Conservation (phyloP, 2,329 filamentous ascomycete genomes). For the Daldinia sp. region DNA sequence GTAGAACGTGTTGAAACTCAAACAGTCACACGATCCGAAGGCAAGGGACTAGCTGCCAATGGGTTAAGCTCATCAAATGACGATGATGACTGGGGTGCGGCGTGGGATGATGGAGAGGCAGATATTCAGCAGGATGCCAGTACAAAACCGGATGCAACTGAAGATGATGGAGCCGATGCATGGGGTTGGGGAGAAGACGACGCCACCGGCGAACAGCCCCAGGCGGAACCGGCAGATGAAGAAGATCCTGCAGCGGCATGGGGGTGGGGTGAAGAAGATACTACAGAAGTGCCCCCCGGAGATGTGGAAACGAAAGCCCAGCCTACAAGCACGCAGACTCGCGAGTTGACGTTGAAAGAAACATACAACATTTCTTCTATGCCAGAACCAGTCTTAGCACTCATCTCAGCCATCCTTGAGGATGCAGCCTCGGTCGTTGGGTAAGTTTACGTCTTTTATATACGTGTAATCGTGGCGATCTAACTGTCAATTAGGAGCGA, state of each 20-base stretch:
- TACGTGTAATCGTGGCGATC: not conserved
- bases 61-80: conserved; percentile 54
- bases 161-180: conserved; percentile 53
- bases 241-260: conserved; percentile 71
- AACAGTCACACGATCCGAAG: conserved; percentile 72
- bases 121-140: conserved; percentile 42
- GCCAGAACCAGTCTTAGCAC: conserved; percentile 77
- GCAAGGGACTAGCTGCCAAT: conserved; percentile 68
- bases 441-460: conserved; percentile 47
- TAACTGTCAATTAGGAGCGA: conserved; percentile 48
- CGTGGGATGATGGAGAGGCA: conserved; percentile 77
- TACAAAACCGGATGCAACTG: conserved; percentile 22
- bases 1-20: conserved; percentile 89
- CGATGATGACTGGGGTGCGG: conserved; percentile 76
- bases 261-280: conserved; percentile 83
- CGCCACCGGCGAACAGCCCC: conserved; percentile 47
- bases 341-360: conserved; percentile 82
- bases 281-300: conserved; percentile 43
- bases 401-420: conserved; percentile 67
- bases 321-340: conserved; percentile 48
- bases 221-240: conserved; percentile 26
- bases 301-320: conserved; percentile 37
- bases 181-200: conserved; percentile 88
- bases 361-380: conserved; percentile 89
- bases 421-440: conserved; percentile 67